Base-by-base conservation (phyloP, 768 basidiomycete genomes). In the Boletus coccyginus region DNA sequence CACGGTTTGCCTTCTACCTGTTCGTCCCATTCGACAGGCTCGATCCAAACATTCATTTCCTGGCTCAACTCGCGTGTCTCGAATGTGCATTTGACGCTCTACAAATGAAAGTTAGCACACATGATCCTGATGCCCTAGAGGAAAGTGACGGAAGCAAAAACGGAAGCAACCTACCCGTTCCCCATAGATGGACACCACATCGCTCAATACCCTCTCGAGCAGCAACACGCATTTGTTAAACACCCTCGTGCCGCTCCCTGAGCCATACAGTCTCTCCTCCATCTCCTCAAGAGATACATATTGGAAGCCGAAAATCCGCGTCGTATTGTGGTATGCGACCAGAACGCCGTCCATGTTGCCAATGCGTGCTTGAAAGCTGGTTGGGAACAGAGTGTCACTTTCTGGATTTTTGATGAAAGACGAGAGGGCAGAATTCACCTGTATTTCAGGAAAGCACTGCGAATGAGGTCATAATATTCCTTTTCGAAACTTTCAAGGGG, bases 291-390 rank as follows among this genome's bases (percentile, higher is more conserved):
- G 73, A 2, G 94, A 81, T 32, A 96, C 73, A 66, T 98, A 99
- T 70, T 98, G 93, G 77, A 98, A 98, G 1, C 96, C 96, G 63
- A 94, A 94, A 48, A 97, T 82, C 17, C 82, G 80, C 8, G 83
- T 82, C 1, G 92, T 95, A 59, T 96, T 97, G 66, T 93, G 91
- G 66, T 90, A 92, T 21, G 92, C 86, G 39, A 93, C 84, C 56
- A 94, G 78, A 9, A 98, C 88, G 16, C 96, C 96, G 66, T 97
- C 94, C 96, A 98, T 98, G 66, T 88, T 85, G 10, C 96, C 96
- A 58, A 99, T 98, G 6, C 96, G 87, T 3, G 83, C 95, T 78
- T 99, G 96, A 75, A 98, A 88, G 60, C 92, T 94, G 57, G 21
- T 41, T 6, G n/a, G 41, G 16, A 16, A 29, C 7, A 29, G 7